Evolutionary conservation across 805 yeast genomes (phyloP), one percentile per base, ranked within the genome.

Genomic region (Saccharomyces jurei): DNA sequence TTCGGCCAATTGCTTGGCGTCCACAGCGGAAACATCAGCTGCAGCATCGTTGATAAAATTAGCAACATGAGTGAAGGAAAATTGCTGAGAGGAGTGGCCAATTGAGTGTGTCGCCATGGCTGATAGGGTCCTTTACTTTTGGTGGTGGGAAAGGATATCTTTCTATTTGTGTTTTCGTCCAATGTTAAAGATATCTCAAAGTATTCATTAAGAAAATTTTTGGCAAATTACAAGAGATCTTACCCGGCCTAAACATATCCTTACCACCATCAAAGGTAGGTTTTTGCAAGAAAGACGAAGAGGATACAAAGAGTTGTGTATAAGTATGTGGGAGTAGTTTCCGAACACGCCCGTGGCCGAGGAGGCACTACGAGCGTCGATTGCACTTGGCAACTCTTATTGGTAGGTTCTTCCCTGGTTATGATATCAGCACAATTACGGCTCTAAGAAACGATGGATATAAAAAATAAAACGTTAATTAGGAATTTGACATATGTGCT

Each of bases 401-500:
- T 17, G 17, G 44, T 36, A 17, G 2, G 25, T 36, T 9, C 44
- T 36, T 36, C 44, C n/a, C 49, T 46, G 49, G 46, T 49, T 30
- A 70, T 63, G 54, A 58, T 73, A 56, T 74, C 52, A 69, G 77
- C 77, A 74, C 76, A 67, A 71, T 61, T 63, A 66, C 77, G 77
- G 77, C 77, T 69, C 77, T 75, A 67, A 65, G 62, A 65, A 71
- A 68, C 60, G 67, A 72, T 59, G 29, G 17, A 25, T 10, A n/a
- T 14, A 31, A 13, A 13, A 14, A 46, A 13, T 54, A 60, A 46
- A 46, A 61, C 36, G 58, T 61, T 63, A 69, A 65, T 57, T 62
- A 74, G 77, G 74, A 68, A 73, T 74, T 74, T 73, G 77, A 74
- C 77, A 63, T 67, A 67, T 71, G 77, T 73, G 77, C 77, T 67